Evolutionary conservation across 2,329 filamentous ascomycete species (phyloP).

Genomic region (Aspergillus uvarum): DNA sequence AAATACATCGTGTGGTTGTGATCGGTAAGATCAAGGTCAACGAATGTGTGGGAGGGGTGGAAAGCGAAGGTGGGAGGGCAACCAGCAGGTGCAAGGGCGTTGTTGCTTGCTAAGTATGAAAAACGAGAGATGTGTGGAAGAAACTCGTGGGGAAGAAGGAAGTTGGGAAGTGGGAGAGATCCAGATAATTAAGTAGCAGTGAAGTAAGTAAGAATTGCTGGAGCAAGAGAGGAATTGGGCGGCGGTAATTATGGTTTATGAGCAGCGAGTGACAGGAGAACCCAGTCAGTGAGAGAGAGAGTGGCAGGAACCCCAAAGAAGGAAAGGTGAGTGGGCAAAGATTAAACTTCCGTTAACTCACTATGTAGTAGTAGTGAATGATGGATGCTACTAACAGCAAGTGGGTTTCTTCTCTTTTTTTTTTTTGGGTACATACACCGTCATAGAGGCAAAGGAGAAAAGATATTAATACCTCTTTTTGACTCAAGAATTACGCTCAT

Average conservation of each 20-base stretch:
- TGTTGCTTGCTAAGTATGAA: conserved; percentile 1
- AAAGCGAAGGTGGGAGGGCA: not conserved
- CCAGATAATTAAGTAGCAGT: conserved; percentile 10
- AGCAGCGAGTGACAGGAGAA: not conserved
- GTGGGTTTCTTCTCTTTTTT: not conserved
- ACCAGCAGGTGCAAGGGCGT: not conserved
- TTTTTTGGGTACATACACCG: not conserved
- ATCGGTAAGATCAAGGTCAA: not conserved
- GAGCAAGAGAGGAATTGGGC: too few relatives aligned
- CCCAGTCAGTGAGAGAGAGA: too few relatives aligned
- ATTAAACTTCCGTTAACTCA: conserved; percentile 7
- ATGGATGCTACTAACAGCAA: conserved; percentile 4
- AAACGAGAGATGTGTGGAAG: not conserved
- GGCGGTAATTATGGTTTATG: not conserved
- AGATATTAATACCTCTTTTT: conserved; percentile 15
- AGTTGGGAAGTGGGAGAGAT: conserved; percentile 1
- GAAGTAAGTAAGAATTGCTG: conserved; percentile 1
- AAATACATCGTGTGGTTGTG: conserved; percentile 28
- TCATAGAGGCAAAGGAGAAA: conserved; percentile 2
- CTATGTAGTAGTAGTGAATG: not conserved
- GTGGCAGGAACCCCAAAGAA: not conserved
- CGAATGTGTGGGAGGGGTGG: not conserved
- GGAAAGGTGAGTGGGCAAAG: conserved; percentile 5
- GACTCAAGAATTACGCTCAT: not conserved
- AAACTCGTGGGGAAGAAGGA: not conserved